Evolutionary conservation across 441 rosid genomes (phyloP).

Genomic region (Jatropha multifida): DNA sequence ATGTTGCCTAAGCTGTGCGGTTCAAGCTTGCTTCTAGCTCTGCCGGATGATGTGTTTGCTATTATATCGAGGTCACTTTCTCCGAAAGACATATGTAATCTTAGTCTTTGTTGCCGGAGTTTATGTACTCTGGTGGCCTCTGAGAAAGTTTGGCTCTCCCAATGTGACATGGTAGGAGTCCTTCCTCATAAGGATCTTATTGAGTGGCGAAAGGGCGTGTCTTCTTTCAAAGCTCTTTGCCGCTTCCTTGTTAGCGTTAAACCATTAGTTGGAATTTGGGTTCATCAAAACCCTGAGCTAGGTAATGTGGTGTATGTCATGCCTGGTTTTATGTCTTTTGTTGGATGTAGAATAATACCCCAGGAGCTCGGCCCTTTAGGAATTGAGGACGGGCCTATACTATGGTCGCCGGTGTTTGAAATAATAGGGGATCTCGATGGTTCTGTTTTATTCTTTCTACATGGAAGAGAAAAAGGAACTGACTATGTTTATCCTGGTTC

Average conservation of each 20-base stretch:
- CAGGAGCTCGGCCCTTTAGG: conserved; percentile 84
- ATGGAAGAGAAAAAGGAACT: conserved; percentile 59
- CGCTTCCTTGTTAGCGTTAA: conserved; percentile 58
- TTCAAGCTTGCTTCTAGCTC: conserved; percentile 52
- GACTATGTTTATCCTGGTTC: conserved; percentile 67
- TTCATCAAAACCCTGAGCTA: conserved; percentile 85
- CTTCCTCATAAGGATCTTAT: conserved; percentile 50
- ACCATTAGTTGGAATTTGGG: conserved; percentile 82
- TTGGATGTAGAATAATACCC: conserved; percentile 78
- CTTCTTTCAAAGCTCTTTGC: conserved; percentile 62
- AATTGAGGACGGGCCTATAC: conserved; percentile 65
- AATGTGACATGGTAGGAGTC: conserved; percentile 58
- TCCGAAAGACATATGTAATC: conserved; percentile 61
- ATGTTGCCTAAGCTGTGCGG: conserved; percentile 47
- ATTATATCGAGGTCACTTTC: conserved; percentile 56
- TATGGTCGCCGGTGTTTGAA: conserved; percentile 87
- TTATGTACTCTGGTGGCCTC: conserved; percentile 44
- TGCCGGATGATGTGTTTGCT: conserved; percentile 76
- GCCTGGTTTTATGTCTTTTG: conserved; percentile 76
- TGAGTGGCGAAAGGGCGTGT: conserved; percentile 68
- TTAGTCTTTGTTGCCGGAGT: conserved; percentile 59
- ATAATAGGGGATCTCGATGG: conserved; percentile 59
- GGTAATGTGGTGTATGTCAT: conserved; percentile 82
- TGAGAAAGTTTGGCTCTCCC: conserved; percentile 70
- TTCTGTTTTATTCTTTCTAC: conserved; percentile 56